Evolutionary conservation across 2,329 filamentous ascomycete species (phyloP), one percentile per base, ranked within the genome.

Genomic region (Anthostomella pinea): DNA sequence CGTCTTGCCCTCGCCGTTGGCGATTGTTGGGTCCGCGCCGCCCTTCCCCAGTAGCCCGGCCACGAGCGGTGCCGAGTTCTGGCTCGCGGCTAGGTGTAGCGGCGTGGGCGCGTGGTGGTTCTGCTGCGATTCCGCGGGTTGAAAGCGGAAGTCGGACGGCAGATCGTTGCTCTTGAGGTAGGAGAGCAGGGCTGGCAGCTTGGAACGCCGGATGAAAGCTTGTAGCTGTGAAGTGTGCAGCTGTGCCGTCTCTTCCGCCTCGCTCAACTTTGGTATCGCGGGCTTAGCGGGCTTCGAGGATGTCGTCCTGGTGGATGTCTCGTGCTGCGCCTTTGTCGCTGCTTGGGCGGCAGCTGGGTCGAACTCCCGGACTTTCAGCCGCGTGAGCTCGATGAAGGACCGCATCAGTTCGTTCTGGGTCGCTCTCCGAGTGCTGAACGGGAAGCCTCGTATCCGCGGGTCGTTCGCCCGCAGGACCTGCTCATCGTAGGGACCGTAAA

Each of bases 381-480:
- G 75, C 0, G 93, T 98, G 20, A 98, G 74, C 66, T 98, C 93
- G 45, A 95, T 85, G 54, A 96, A 98, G 1, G 85, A 85, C 24
- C 91, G 80, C 85, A 97, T 93, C 0, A 98, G 79, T 62, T 98
- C 93, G 30, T 85, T 87, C 56, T 97, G 90, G 0, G 93, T 98
- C 1, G 93, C 88, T 39, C 93, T 75, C 9, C 89, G 78, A 7
- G 93, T 98, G 60, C 77, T 95, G 62, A 98, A 98, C 0, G 93
- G 93, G 46, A 98, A 96, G 0, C 87, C 84, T 38, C 93, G 77
- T 53, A 95, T 73, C 22, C 93, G 75, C 1, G 81, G 70, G 55
- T 98, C 93, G 43, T 88, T 87, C 8, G 81, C 76, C 39, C 74
- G 80, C 35, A 98, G 64, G 1, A 95, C 81, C 56, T 96, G 89